Evolutionary conservation across 106 monocot genomes (phyloP).

Genomic region (Hemerocallis citrina): DNA sequence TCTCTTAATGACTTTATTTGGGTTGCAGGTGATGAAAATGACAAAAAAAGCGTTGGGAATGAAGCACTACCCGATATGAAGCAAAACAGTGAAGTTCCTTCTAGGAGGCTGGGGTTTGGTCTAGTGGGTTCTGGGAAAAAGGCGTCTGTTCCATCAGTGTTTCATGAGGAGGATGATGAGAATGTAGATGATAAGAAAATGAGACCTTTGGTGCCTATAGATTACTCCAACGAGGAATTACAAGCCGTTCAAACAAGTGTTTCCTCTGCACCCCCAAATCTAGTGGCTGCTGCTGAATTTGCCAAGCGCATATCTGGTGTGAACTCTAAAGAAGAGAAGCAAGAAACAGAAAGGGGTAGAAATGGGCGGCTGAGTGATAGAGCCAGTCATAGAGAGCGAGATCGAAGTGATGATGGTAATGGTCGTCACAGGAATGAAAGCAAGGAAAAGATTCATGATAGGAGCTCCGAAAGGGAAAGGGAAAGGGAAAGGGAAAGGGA

Average conservation of each 20-base stretch:
- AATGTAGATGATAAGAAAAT: constrained; percentile 79
- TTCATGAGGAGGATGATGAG: constrained; percentile 87
- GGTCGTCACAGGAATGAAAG: constrained; percentile 29
- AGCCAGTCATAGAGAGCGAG: constrained; percentile 48
- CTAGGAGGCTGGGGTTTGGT: constrained; percentile 87
- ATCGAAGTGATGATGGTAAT: constrained; percentile 29
- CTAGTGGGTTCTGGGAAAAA: constrained; percentile 69
- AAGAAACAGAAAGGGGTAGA: constrained; percentile 53
- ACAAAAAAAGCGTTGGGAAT: constrained; percentile 21
- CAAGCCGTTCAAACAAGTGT: constrained; percentile 50
- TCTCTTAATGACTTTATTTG: background rate
- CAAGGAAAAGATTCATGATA: constrained; percentile 59
- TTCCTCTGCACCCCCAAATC: constrained; percentile 40
- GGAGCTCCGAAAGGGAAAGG: constrained; percentile 22
- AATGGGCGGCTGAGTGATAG: constrained; percentile 41
- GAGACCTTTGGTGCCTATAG: constrained; percentile 95
- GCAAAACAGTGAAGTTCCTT: constrained; percentile 43
- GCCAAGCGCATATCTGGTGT: constrained; percentile 67
- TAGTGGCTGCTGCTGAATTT: constrained; percentile 85
- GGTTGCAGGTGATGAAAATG: constrained; percentile 44
- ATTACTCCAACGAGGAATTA: constrained; percentile 87
- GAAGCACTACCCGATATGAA: constrained; percentile 43
- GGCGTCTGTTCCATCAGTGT: constrained; percentile 77
- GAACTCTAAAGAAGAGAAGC: constrained; percentile 65
- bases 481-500: constrained; percentile 49